phyloP scores from a whole-genome alignment of 768 basidiomycete species.

The Boletus huronensis region DNA sequence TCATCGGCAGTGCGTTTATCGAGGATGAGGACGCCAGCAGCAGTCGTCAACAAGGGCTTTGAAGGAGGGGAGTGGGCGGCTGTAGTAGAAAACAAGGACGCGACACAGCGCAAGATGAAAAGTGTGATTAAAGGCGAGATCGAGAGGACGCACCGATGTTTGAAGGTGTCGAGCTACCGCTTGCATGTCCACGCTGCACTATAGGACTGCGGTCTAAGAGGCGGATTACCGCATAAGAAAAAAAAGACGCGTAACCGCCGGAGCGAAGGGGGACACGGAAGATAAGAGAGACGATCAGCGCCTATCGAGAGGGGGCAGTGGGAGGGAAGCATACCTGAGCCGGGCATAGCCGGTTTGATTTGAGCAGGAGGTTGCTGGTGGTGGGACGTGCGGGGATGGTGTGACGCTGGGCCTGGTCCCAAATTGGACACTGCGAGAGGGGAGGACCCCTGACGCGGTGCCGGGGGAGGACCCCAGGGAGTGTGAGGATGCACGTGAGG shows the following conservation, averaged over 20 bases:
- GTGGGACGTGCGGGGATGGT: conserved; percentile 27
- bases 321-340: conserved; percentile 22
- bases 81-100: not conserved
- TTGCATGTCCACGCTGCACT: conserved; percentile 25
- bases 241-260: conserved; percentile 7
- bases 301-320: not conserved
- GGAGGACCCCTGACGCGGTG: conserved; percentile 33
- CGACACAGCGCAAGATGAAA: not conserved
- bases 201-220: conserved; percentile 30
- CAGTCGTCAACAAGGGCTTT: conserved; percentile 25
- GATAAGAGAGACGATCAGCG: conserved; percentile 8
- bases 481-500: conserved; percentile 31
- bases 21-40: conserved; percentile 27
- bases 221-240: conserved; percentile 1
- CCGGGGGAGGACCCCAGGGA: conserved; percentile 33
- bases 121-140: conserved; percentile 5
- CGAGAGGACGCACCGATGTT: conserved; percentile 20
- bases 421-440: conserved; percentile 26
- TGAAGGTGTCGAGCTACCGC: conserved; percentile 25
- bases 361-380: conserved; percentile 27
- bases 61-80: conserved; percentile 29
- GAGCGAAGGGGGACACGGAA: not conserved
- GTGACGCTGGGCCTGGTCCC: conserved; percentile 18
- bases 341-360: conserved; percentile 34
- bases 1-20: conserved; percentile 32